phyloP scores from a whole-genome alignment of 1,139 yeast genomes.

The Suhomyces ambrosiae region DNA sequence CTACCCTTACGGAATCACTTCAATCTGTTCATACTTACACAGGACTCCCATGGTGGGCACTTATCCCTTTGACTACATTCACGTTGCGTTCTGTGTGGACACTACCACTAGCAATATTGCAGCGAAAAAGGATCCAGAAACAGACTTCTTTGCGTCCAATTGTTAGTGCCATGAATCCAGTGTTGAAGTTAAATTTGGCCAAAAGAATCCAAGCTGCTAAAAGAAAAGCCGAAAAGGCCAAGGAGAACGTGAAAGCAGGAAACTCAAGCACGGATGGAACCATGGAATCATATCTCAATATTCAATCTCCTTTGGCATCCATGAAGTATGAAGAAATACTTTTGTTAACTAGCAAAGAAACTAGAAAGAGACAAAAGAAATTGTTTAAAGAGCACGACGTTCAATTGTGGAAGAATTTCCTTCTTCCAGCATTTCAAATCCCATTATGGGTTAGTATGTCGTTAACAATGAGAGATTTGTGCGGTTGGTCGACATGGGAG shows the following conservation, averaged over 20 bases:
- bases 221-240: slow-evolving; percentile 27
- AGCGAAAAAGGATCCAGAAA: slow-evolving; percentile 65
- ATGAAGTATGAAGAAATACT: slow-evolving; percentile 78
- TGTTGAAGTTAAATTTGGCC: slow-evolving; percentile 71
- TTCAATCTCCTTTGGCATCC: slow-evolving; percentile 38
- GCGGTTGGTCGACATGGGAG: slow-evolving; percentile 69
- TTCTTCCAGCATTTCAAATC: slow-evolving; percentile 76
- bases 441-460: slow-evolving; percentile 89
- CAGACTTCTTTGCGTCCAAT: slow-evolving; percentile 73
- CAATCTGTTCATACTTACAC: slow-evolving; percentile 53
- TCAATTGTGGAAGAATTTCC: slow-evolving; percentile 77
- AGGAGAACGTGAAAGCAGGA: slow-evolving; percentile 6
- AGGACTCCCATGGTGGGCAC: slow-evolving; percentile 80
- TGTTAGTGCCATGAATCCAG: slow-evolving; percentile 73
- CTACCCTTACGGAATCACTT: slow-evolving; percentile 43
- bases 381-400: slow-evolving; percentile 68
- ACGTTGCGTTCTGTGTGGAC: slow-evolving; percentile 67
- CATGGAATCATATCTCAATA: slow-evolving; percentile 17
- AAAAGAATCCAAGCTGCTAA: slow-evolving; percentile 48
- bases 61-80: slow-evolving; percentile 76
- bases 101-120: slow-evolving; percentile 74
- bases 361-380: slow-evolving; percentile 68
- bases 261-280: slow-evolving; percentile 5
- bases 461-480: slow-evolving; percentile 69
- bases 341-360: slow-evolving; percentile 73